Evolutionary conservation across 1,139 yeast species (phyloP).

Genomic region (Eremothecium coryli): DNA sequence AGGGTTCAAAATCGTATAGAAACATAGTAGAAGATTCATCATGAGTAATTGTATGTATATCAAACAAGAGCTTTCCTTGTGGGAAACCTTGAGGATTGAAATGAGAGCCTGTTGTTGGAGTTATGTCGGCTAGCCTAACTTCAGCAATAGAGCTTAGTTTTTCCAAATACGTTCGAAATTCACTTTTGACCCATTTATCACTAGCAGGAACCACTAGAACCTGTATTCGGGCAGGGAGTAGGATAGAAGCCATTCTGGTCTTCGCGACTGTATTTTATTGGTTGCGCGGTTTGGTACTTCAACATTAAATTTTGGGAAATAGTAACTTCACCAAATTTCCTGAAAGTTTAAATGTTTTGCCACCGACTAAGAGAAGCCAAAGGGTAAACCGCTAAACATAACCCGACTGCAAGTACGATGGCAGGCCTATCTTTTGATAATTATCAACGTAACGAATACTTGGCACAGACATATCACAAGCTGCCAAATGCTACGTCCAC

Average conservation of each 20-base stretch:
- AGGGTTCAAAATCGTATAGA: constrained; percentile 83
- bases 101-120: constrained; percentile 49
- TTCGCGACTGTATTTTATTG: too few relatives aligned
- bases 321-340: too few relatives aligned
- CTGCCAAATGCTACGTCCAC: constrained; percentile 89
- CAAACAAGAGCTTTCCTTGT: constrained; percentile 48
- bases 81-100: constrained; percentile 87
- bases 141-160: constrained; percentile 46
- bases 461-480: constrained; percentile 63
- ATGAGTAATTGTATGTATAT: constrained; percentile 36
- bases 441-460: constrained; percentile 73
- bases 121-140: constrained; percentile 63
- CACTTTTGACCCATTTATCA: constrained; percentile 35
- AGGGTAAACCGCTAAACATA: not conserved
- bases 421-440: constrained; percentile 90
- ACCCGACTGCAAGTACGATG: constrained; percentile 39
- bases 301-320: too few relatives aligned
- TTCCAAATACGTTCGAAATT: constrained; percentile 42
- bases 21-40: constrained; percentile 51
- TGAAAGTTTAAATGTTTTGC: too few relatives aligned
- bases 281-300: too few relatives aligned
- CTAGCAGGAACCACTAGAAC: constrained; percentile 67
- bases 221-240: constrained; percentile 55
- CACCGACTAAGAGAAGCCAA: constrained; percentile 1
- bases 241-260: constrained; percentile 6